phyloP scores from a whole-genome alignment of 129 eudicot species.

The Cynara cardunculus region DNA sequence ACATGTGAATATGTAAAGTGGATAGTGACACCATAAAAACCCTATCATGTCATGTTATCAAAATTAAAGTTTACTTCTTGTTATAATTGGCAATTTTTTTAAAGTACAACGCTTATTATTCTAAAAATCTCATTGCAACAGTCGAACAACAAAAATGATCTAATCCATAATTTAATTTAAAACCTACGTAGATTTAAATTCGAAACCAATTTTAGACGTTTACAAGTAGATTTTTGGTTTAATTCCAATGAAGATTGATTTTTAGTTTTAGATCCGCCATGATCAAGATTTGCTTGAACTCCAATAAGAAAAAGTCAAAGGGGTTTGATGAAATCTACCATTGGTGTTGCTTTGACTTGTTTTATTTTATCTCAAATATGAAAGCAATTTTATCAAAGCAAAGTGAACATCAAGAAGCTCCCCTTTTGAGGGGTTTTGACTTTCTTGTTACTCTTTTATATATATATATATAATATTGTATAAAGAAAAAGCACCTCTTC shows the following conservation, averaged over 20 bases:
- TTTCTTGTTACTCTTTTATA: constrained; percentile 31
- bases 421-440: constrained; percentile 26
- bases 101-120: too few species aligned
- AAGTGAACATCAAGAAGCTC: constrained; percentile 4
- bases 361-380: too few species aligned
- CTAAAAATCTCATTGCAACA: too few species aligned
- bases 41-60: background rate
- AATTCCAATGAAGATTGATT: background rate
- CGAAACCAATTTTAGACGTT: too few species aligned
- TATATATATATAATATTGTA: too few species aligned
- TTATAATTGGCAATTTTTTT: background rate
- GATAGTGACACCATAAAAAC: too few species aligned
- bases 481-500: constrained; percentile 29
- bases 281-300: background rate
- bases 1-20: too few species aligned
- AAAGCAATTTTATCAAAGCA: constrained; percentile 2
- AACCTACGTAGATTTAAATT: too few species aligned
- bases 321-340: background rate
- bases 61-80: background rate
- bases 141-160: too few species aligned
- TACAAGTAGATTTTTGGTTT: too few species aligned
- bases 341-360: background rate
- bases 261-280: background rate
- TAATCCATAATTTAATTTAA: too few species aligned
- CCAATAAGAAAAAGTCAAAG: background rate